These are phyloP conservation scores for Penstemon eatonii DNA, from an alignment of 257 asterid species.

Conservation along the genomic window DNA sequence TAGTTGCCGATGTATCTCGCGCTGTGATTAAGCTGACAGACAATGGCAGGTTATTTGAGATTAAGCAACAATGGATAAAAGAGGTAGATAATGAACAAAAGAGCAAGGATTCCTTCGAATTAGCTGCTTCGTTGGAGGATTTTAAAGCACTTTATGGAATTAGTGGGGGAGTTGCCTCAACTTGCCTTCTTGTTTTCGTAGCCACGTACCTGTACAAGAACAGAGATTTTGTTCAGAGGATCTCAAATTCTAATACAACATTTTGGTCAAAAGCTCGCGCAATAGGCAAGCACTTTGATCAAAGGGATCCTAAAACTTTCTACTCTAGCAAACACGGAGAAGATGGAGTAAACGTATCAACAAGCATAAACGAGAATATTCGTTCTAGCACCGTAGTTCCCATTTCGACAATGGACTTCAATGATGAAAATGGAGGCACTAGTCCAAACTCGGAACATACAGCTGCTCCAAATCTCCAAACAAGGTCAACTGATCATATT, in stretches of 20 bases:
- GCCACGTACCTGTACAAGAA: slow-evolving; percentile 28
- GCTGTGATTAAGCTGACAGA: slow-evolving; percentile 31
- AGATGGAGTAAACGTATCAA: not conserved
- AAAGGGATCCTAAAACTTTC: slow-evolving; percentile 25
- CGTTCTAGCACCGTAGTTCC: slow-evolving; percentile 19
- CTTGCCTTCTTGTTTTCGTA: slow-evolving; percentile 28
- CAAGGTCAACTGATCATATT: not conserved
- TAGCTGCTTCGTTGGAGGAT: slow-evolving; percentile 3
- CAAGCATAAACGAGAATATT: not conserved
- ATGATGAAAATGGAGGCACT: not conserved
- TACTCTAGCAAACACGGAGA: not conserved
- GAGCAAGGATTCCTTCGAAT: not conserved
- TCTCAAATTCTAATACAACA: slow-evolving; percentile 29
- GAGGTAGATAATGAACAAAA: not conserved
- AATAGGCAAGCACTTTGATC: slow-evolving; percentile 37
- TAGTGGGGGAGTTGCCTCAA: slow-evolving; percentile 33
- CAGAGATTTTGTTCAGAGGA: slow-evolving; percentile 28
- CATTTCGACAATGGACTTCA: not conserved
- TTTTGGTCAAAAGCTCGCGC: slow-evolving; percentile 34
- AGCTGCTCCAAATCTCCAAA: not conserved
- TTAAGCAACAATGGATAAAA: slow-evolving; percentile 14
- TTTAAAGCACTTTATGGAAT: slow-evolving; percentile 29
- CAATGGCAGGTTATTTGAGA: slow-evolving; percentile 8
- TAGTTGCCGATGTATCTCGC: slow-evolving; percentile 41
- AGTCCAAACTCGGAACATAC: slow-evolving; percentile 5